A percentile compares a stretch with the other conserved stretches of the same genome.
Evolutionary conservation across 305 asterid species (phyloP).

Genomic region (Fraxinus greggii): DNA sequence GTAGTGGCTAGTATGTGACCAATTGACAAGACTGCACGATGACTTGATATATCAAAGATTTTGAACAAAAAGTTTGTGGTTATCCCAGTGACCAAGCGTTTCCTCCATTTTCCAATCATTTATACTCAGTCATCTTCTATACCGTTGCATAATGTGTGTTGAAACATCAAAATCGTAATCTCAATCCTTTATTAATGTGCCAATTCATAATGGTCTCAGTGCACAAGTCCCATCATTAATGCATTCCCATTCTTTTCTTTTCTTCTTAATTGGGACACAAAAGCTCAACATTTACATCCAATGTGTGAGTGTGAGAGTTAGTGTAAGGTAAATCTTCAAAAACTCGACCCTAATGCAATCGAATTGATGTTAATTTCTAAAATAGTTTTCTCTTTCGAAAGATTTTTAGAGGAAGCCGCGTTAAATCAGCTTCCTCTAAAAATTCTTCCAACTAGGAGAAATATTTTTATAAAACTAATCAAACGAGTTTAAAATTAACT

Average conservation of each 20-base stretch:
- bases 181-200: neutral
- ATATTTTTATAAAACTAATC: neutral
- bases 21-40: neutral
- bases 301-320: too few species aligned
- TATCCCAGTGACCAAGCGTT: constrained; percentile 48
- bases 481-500: neutral
- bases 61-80: constrained; percentile 37
- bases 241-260: neutral
- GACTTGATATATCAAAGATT: neutral
- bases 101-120: constrained; percentile 41
- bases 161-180: constrained; percentile 21
- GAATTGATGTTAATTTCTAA: neutral
- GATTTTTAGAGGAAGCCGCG: too few species aligned
- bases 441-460: neutral
- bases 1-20: neutral
- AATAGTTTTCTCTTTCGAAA: too few species aligned
- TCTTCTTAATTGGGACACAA: neutral
- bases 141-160: constrained; percentile 1
- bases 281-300: too few species aligned
- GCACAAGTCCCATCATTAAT: neutral
- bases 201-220: constrained; percentile 5
- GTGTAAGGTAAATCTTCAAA: neutral
- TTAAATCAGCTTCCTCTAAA: too few species aligned
- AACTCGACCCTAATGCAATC: neutral
- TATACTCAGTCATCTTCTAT: neutral